Evolutionary conservation across 148 eudicot genomes (phyloP).

Genomic region (Polygonum maritimum): DNA sequence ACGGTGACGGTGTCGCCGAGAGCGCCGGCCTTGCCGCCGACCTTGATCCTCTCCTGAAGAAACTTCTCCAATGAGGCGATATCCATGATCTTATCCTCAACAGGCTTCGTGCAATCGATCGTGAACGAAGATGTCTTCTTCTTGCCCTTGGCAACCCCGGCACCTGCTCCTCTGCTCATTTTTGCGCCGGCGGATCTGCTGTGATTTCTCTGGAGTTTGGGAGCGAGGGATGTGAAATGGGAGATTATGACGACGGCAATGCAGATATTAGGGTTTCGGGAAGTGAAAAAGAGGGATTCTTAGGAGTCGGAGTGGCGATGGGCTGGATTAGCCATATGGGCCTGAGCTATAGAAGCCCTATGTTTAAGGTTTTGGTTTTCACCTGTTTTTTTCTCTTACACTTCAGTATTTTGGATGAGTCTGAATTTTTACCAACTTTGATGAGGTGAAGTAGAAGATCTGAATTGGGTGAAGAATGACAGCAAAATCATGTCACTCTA

Average conservation of each 20-base stretch:
- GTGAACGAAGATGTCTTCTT: slow-evolving; percentile 52
- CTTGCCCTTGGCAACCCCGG: slow-evolving; percentile 42
- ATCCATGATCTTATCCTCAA: slow-evolving; percentile 74
- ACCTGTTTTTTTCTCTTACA: no score
- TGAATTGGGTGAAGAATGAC: no score
- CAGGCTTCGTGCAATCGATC: slow-evolving; percentile 62
- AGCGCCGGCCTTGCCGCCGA: slow-evolving; percentile 69
- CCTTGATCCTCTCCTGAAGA: slow-evolving; percentile 64
- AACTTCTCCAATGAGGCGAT: slow-evolving; percentile 70
- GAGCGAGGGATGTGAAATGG: not conserved
- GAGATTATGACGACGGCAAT: not conserved
- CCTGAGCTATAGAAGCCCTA: not conserved
- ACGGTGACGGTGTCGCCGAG: slow-evolving; percentile 58
- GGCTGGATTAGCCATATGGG: not conserved
- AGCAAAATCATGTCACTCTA: no score
- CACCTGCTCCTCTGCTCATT: slow-evolving; percentile 41
- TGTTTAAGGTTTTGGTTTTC: no score
- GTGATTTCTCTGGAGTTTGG: not conserved
- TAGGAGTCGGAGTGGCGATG: not conserved
- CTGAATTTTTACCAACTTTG: not conserved
- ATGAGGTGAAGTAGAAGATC: no score
- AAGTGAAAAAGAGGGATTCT: not conserved
- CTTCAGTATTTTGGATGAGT: no score
- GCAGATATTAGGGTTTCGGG: not conserved
- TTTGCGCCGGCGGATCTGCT: slow-evolving; percentile 12